A percentile compares a stretch with the other conserved stretches of the same genome.
phyloP scores from a whole-genome alignment of 1,139 yeast genomes.

The Debaryomycetaceae sp. region DNA sequence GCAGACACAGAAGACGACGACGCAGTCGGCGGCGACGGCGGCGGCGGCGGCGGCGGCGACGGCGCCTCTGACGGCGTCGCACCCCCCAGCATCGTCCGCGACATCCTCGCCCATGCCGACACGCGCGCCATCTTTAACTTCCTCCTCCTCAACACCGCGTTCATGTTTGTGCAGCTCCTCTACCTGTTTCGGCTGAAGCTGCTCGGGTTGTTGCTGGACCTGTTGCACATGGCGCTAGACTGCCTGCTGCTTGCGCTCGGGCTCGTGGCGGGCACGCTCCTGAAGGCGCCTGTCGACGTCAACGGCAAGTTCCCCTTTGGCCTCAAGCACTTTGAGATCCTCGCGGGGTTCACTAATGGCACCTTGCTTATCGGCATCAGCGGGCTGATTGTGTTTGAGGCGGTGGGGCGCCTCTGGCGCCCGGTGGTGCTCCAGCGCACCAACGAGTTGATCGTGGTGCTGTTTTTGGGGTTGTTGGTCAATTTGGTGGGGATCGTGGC shows the following conservation, averaged over 20 bases:
- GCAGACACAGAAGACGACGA: background rate
- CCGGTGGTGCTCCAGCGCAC: conserved; percentile 80
- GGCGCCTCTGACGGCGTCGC: conserved; percentile 2
- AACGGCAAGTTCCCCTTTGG: conserved; percentile 83
- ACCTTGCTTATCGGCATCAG: conserved; percentile 83
- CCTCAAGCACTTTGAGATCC: conserved; percentile 74
- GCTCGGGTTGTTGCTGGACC: conserved; percentile 84
- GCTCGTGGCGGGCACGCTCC: conserved; percentile 69
- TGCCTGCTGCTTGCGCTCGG: conserved; percentile 90
- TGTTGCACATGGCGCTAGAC: conserved; percentile 93
- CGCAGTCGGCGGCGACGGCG: background rate
- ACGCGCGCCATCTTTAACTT: conserved; percentile 89
- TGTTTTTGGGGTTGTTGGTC: conserved; percentile 78
- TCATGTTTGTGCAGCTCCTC: conserved; percentile 89
- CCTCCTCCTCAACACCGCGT: conserved; percentile 75
- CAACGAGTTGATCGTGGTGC: conserved; percentile 81
- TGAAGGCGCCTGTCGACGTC: conserved; percentile 45
- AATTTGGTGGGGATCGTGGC: conserved; percentile 92
- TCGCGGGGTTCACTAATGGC: conserved; percentile 95
- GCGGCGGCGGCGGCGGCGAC: background rate
- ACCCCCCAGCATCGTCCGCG: conserved; percentile 22
- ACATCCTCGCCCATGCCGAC: conserved; percentile 60
- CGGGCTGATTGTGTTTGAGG: conserved; percentile 82
- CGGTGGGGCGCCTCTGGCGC: conserved; percentile 69
- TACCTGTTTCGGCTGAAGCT: conserved; percentile 93